A percentile compares a stretch with the other conserved stretches of the same genome.
phyloP scores from a whole-genome alignment of 129 eudicot species.

The Artemisia annua region DNA sequence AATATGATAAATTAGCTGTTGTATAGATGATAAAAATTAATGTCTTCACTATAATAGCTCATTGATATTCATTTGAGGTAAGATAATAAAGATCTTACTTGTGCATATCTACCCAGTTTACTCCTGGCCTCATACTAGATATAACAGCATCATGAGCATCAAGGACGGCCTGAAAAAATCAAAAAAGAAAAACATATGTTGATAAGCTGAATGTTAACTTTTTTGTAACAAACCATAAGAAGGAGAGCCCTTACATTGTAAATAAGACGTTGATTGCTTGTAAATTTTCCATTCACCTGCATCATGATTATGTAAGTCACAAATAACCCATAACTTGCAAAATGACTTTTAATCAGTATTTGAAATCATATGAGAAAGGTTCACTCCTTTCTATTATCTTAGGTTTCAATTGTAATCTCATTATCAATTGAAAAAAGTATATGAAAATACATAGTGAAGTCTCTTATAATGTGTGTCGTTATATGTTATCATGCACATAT shows the following conservation, averaged over 20 bases:
- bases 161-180: conserved; percentile 81
- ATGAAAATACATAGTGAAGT: not conserved
- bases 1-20: no score
- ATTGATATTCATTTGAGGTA: not conserved
- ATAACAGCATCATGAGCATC: conserved; percentile 93
- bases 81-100: conserved; percentile 43
- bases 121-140: conserved; percentile 91
- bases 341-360: conserved; percentile 2
- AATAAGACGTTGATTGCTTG: conserved; percentile 69
- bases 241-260: conserved; percentile 59
- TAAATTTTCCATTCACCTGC: conserved; percentile 95
- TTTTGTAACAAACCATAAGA: no score
- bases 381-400: conserved; percentile 1
- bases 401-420: not conserved
- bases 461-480: not conserved
- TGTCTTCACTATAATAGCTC: no score
- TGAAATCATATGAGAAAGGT: conserved; percentile 15
- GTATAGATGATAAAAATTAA: no score
- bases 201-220: not conserved
- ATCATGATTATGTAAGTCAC: conserved; percentile 27
- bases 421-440: not conserved
- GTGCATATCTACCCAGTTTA: conserved; percentile 98
- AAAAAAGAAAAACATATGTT: not conserved
- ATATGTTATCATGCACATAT: conserved; percentile 9
- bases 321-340: not conserved